phyloP scores from a whole-genome alignment of 345 rosid genomes.

The Pseudoturritis turrita region DNA sequence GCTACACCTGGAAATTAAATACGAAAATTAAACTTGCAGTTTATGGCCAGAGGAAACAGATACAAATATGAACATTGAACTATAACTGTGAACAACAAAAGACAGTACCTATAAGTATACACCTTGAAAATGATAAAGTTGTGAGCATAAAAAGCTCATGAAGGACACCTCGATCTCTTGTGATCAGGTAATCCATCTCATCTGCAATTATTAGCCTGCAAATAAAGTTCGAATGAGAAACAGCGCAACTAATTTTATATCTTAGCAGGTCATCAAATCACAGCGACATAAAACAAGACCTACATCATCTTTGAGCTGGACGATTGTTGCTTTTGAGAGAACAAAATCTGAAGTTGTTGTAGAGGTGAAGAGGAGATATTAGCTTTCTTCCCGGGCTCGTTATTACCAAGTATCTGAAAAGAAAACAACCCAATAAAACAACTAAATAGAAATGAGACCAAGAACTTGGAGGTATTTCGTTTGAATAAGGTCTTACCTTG shows the following conservation, averaged over 20 bases:
- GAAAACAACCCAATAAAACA: slow-evolving; percentile 25
- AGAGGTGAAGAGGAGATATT: slow-evolving; percentile 45
- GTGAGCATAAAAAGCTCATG: slow-evolving; percentile 95
- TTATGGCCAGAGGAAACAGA: slow-evolving; percentile 35
- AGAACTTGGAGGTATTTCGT: background rate
- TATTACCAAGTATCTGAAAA: slow-evolving; percentile 51
- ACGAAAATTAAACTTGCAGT: background rate
- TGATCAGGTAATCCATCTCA: slow-evolving; percentile 87
- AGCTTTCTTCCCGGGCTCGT: slow-evolving; percentile 33
- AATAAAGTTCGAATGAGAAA: background rate
- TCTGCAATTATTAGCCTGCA: slow-evolving; percentile 78
- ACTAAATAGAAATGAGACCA: background rate
- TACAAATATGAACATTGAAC: slow-evolving; percentile 16
- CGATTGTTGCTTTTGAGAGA: slow-evolving; percentile 49
- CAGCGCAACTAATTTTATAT: background rate
- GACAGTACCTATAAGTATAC: slow-evolving; percentile 72
- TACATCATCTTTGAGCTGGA: slow-evolving; percentile 64
- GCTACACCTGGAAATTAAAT: slow-evolving; percentile 59
- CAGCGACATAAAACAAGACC: slow-evolving; percentile 5
- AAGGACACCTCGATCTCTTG: slow-evolving; percentile 77
- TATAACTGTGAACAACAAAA: background rate
- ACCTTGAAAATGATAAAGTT: slow-evolving; percentile 69
- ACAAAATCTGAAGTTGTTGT: slow-evolving; percentile 58
- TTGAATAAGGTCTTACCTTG: slow-evolving; percentile 43
- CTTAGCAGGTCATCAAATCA: background rate